Base-by-base conservation (phyloP, 192 early-diverging fungal genomes). In the Thoreauomyces humboldtii region DNA sequence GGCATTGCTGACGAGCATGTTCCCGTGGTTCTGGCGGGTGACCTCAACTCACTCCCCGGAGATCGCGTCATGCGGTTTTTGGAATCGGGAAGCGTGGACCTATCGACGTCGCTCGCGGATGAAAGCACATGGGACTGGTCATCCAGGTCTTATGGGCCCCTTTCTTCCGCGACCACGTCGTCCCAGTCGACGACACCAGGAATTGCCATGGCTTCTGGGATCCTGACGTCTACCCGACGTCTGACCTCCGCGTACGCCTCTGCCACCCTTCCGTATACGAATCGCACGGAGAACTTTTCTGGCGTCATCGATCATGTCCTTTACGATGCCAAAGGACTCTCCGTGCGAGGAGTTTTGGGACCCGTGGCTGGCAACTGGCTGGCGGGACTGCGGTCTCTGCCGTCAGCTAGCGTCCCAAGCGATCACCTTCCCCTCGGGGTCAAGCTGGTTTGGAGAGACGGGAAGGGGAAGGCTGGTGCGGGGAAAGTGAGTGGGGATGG, bases 271-370 rank as follows among this genome's bases (percentile, higher is more conserved):
- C 69, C 76, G 7, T 80, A 59, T 41, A 80, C 78, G 2, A 79
- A 79, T 67, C 61, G 65, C 33, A 78, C 79, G 2, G 71, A 67
- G 3, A 77, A 75, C 3, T 79, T 79, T 42, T 36, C 52, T 22
- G 79, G 77, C 1, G 63, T 59, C 2, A 79, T 81, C 45, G 79
- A 81, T 48, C 79, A 81, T 47, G 75, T 81, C 33, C 66, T 81
- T n/a, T 77, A 77, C 54, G 77, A 74, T 7, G 36, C 50, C 48
- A 62, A 57, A 7, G 32, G 53, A 19, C 61, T 80, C n/a, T 29
- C 56, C n/a, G 72, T 81, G 25, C 55, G 67, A 15, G 74, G 77
- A 38, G 74, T 80, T 12, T 46, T 81, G 21, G 68, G 74, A n/a
- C 37, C 37, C 5, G 52, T 65, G 0, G 24, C 43, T 25, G 65